A percentile compares a stretch with the other conserved stretches of the same genome.
phyloP scores from a whole-genome alignment of 495 filamentous ascomycete genomes.

The Cetradonia linearis region DNA sequence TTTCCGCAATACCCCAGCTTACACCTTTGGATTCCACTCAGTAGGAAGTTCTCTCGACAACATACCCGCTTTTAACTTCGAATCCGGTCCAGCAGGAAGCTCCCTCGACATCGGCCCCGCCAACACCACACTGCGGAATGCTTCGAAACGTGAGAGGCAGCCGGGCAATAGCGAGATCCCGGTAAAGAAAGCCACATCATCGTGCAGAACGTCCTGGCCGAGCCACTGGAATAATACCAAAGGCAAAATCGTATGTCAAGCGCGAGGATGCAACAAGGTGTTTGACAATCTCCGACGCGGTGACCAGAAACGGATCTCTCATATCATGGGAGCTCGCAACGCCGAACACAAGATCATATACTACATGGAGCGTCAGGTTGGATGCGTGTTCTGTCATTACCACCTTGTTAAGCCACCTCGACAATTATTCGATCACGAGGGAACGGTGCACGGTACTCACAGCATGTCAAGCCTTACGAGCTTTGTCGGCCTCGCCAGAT shows the following conservation, averaged over 20 bases:
- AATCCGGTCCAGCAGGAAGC: neutral
- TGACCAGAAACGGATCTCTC: neutral
- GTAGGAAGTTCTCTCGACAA: no score
- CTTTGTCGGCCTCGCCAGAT: neutral
- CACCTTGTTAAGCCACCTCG: neutral
- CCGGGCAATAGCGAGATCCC: neutral
- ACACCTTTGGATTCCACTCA: no score
- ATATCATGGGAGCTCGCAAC: neutral
- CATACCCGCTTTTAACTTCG: neutral
- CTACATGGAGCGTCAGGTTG: neutral
- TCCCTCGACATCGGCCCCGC: accelerated
- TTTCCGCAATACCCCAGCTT: neutral
- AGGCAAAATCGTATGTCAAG: neutral
- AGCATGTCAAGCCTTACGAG: neutral
- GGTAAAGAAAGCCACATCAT: neutral
- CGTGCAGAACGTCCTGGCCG: neutral
- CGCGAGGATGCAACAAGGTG: neutral
- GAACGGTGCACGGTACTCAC: neutral
- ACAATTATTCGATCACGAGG: neutral
- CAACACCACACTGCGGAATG: neutral
- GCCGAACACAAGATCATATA: neutral
- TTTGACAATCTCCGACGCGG: neutral
- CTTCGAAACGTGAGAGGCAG: neutral
- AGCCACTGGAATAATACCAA: neutral
- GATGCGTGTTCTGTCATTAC: neutral